Evolutionary conservation across 225 moss, liverwort and hornwort genomes (phyloP).

Genomic region (Thuidium tamariscinum): DNA sequence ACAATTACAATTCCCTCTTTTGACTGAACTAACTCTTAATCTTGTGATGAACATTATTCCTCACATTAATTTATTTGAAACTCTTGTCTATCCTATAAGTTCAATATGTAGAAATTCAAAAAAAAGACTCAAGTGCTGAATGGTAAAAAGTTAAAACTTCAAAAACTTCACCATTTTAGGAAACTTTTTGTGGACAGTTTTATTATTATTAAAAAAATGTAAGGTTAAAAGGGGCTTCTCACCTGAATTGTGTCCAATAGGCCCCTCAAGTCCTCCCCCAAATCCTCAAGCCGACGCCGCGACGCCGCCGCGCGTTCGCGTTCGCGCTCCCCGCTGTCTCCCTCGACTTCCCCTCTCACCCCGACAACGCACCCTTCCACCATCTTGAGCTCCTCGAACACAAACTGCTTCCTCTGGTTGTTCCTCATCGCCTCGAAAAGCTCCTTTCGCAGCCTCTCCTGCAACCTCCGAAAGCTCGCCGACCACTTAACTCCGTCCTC

Average conservation of each 20-base stretch:
- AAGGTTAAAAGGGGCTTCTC: background rate
- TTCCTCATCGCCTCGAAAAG: constrained; percentile 8
- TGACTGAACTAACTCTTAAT: background rate
- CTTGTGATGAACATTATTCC: background rate
- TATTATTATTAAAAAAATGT: background rate
- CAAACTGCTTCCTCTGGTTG: background rate
- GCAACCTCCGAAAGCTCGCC: constrained; percentile 16
- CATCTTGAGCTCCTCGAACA: constrained; percentile 24
- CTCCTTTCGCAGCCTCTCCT: constrained; percentile 26
- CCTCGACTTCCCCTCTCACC: background rate
- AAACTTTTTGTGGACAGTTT: too few relatives aligned
- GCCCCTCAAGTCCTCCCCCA: background rate
- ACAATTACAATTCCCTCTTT: background rate
- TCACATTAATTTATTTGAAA: background rate
- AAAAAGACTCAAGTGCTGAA: accelerated
- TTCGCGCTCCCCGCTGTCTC: background rate
- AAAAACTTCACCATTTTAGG: background rate
- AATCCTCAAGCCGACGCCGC: background rate
- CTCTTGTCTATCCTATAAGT: background rate
- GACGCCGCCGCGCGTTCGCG: background rate
- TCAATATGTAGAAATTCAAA: background rate
- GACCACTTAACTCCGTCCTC: constrained; percentile 15
- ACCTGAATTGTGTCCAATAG: constrained; percentile 14
- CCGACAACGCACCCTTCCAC: background rate
- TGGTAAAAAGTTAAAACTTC: background rate